Base-by-base conservation (phyloP, 768 basidiomycete genomes). In the Pisolithus tinctorius region DNA sequence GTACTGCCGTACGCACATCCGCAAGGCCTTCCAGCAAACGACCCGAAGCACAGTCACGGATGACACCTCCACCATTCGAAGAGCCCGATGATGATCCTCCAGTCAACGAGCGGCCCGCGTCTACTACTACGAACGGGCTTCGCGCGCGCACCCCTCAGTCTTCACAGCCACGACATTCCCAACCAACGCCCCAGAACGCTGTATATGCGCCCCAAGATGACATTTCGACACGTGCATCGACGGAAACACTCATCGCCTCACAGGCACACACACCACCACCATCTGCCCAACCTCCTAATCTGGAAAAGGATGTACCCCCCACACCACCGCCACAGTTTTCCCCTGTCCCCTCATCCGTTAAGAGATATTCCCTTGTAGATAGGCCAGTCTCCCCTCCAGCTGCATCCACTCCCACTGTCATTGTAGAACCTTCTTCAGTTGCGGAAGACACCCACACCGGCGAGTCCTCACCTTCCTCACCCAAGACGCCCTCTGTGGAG, bases 281-380 rank as follows among this genome's bases (percentile, higher is more conserved):
- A 25, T 20, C 55, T 52, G 52, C 63, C 23, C 51, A 48, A n/a
- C 55, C 58, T 25, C 60, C 60, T 31, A 63, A 55, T 41, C 47
- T 52, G 30, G 58, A 61, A 17, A 58, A 50, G 39, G 58, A 63
- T 31, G 55, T 69, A 13, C 66, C 71, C 2, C 59, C 65, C 7
- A 49, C 64, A 25, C 57, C 60, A 4, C 67, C 70, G 8, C 46
- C 38, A 17, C 61, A 62, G 29, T 16, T 50, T 11, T 46, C 38
- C 0, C 56, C 47, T 4, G 82, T 84, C 10, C 89, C 88, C 5
- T 67, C 86, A 6, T 79, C 72, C 49, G 80, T 91, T 39, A 88
- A 85, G 61, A 81, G 89, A 7, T 92, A 86, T 62, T 88, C 90
- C 1, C 74, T 93, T 17, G 79, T 84, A 17, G 89, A 93, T 58